Base-by-base conservation (phyloP, 208 protist genomes). In the Leptomonas pyrrhocoris region DNA sequence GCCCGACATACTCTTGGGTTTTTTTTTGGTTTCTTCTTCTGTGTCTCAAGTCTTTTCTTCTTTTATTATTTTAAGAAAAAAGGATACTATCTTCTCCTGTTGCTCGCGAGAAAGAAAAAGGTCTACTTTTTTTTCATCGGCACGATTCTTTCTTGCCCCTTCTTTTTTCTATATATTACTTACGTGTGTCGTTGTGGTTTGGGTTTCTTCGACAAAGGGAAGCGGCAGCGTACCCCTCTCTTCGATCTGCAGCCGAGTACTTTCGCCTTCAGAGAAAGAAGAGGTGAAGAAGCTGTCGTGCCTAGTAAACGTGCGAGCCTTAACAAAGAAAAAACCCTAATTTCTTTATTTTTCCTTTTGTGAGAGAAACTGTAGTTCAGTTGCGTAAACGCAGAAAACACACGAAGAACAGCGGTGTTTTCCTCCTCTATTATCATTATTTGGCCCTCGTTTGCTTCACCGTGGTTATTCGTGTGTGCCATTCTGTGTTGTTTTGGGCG, bases 221-320 rank as follows among this genome's bases (percentile, higher is more conserved):
- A 63, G 16, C 12, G 42, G 21, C 27, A 16, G n/a, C 42, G 38
- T 38, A 40, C 42, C n/a, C 25, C 0, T 51, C 2, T 51, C 28
- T 49, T 51, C 36, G 42, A 49, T 40, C 27, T 51, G 57, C 38
- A 63, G 23, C 42, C 38, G 18, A 16, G 8, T 59, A 3, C 49
- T 34, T 31, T 6, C 6, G 18, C 38, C 31, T 49, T 34, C 23
- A 40, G 43, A 50, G 0, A 55, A 30, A 65, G 0, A 36, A 43
- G 28, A 28, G 54, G 34, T 28, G 23, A 30, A 23, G 9, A 56
- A 56, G 51, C 49, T n/a, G 51, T 56, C 51, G 51, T 38, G 21
- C 21, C 3, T 4, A 16, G 23, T 6, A 6, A 54, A 15, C 49
- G 49, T 30, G 11, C 13, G 49, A 6, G 28, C 49, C 49, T 30